These are phyloP conservation scores for Pythium utonaiense DNA, from an alignment of 352 stramenopile species.

Conservation along the genomic window DNA sequence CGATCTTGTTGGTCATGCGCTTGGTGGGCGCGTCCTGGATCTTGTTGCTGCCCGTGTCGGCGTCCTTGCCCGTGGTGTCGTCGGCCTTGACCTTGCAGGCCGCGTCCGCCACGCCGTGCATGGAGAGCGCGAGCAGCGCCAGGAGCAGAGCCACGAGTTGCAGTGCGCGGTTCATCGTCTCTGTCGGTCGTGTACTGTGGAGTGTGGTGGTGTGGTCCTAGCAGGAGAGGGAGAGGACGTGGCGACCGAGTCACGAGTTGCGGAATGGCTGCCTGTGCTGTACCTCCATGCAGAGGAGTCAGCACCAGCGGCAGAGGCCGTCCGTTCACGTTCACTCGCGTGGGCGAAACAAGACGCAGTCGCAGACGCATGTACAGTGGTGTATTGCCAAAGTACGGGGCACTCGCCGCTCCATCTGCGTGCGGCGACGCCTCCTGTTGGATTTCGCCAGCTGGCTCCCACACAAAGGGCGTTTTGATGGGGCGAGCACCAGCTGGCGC, in stretches of 20 bases:
- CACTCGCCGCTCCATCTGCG: background rate
- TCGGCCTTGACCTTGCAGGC: slow-evolving; percentile 33
- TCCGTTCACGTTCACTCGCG: background rate
- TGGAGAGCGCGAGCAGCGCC: slow-evolving; percentile 22
- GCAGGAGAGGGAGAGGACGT: background rate
- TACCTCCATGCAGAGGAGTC: background rate
- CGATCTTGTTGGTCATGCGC: slow-evolving; percentile 32
- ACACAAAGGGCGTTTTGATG: background rate
- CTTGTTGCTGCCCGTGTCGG: slow-evolving; percentile 25
- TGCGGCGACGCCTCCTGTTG: background rate
- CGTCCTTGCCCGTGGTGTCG: slow-evolving; percentile 12
- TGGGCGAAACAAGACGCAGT: background rate
- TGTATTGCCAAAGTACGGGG: background rate
- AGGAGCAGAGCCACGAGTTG: slow-evolving; percentile 21
- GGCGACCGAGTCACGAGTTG: slow-evolving; percentile 9
- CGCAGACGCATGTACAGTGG: background rate
- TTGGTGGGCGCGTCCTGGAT: slow-evolving; percentile 28
- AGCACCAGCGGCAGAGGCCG: background rate
- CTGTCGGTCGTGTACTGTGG: no score
- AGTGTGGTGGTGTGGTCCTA: background rate
- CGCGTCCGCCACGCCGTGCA: slow-evolving; percentile 19
- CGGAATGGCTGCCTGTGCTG: slow-evolving; percentile 3
- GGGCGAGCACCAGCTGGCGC: background rate
- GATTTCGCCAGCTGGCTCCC: slow-evolving; percentile 1
- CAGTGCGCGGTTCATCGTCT: slow-evolving; percentile 27